phyloP scores from a whole-genome alignment of 2,329 filamentous ascomycete genomes.

The Fusarium sp. region DNA sequence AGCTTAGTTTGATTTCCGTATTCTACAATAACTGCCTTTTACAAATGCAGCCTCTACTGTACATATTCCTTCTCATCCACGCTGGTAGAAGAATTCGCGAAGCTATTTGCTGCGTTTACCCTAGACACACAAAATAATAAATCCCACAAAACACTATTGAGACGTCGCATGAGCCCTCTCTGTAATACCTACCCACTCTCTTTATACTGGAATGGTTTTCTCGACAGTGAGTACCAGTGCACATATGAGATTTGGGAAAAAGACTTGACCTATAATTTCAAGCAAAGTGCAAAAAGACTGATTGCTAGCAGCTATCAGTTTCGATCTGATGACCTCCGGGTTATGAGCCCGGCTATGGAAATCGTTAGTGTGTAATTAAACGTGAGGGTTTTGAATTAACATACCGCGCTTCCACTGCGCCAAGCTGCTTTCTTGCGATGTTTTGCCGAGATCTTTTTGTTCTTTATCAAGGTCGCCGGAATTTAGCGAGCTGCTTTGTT shows the following conservation, averaged over 20 bases:
- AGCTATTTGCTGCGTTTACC: no score
- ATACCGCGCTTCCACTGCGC: conserved; percentile 37
- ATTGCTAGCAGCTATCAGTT: conserved; percentile 33
- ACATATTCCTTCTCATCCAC: no score
- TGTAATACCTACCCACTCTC: no score
- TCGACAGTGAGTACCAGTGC: no score
- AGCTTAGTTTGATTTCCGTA: no score
- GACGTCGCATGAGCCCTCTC: no score
- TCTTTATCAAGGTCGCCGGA: not conserved
- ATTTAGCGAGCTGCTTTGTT: not conserved
- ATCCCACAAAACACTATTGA: no score
- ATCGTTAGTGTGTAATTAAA: conserved; percentile 6
- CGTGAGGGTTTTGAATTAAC: not conserved
- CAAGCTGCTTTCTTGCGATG: conserved; percentile 33
- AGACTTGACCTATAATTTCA: not conserved
- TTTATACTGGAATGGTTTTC: no score
- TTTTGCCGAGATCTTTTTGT: not conserved
- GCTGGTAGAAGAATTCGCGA: no score
- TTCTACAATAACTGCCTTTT: no score
- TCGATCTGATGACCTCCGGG: conserved; percentile 34
- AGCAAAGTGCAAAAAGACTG: not conserved
- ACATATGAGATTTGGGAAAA: fast-evolving
- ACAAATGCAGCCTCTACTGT: no score
- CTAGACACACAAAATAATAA: no score
- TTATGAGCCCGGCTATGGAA: conserved; percentile 32